Conservation (phyloP, 2,329 filamentous ascomycete species). For the Fusarium palustre region DNA sequence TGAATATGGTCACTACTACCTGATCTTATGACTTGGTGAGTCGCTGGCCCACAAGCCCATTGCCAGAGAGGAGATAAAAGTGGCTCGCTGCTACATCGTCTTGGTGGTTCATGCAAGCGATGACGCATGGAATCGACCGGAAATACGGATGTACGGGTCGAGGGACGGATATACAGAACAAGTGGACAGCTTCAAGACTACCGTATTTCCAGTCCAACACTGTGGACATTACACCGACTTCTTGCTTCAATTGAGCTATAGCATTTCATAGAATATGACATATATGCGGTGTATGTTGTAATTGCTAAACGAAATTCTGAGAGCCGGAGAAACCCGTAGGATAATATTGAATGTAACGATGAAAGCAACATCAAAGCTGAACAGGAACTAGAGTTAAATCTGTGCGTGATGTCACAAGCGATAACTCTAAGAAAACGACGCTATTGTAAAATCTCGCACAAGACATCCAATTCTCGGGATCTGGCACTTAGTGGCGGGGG, state of each 20-base stretch:
- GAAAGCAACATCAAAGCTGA: too few relatives aligned
- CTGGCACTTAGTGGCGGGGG: too few relatives aligned
- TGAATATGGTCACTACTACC: neutral
- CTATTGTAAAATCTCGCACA: too few relatives aligned
- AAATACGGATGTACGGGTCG: neutral
- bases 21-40: neutral
- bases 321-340: neutral
- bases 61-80: neutral
- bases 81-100: neutral
- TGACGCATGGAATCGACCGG: neutral
- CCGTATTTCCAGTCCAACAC: neutral
- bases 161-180: neutral
- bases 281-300: neutral
- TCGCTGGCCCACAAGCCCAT: neutral
- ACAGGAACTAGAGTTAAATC: neutral
- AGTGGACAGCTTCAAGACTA: neutral
- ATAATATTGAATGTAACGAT: neutral
- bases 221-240: neutral
- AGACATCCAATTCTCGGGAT: too few relatives aligned
- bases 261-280: neutral
- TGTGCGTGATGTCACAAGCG: fast-evolving
- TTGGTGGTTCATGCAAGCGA: neutral
- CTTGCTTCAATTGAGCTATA: neutral
- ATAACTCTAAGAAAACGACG: neutral
- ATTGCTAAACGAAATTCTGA: neutral